These are phyloP conservation scores for Goffeauzyma gilvescens DNA, from an alignment of 768 basidiomycete species.

Conservation along the genomic window DNA sequence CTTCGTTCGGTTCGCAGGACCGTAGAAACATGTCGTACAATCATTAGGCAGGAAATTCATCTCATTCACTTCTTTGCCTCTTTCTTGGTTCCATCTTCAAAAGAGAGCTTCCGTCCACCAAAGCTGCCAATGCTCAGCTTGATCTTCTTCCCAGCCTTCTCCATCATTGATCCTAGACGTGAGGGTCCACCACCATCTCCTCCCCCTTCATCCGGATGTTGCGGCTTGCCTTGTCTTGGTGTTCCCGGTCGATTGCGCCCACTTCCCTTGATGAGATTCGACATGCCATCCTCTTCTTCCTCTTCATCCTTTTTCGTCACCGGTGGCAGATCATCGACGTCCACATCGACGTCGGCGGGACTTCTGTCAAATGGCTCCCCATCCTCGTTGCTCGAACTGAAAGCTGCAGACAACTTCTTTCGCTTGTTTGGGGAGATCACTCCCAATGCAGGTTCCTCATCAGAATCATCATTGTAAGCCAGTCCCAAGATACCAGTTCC, in stretches of 20 bases:
- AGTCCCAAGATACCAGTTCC: conserved; percentile 27
- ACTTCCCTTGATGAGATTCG: conserved; percentile 8
- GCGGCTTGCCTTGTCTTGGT: conserved; percentile 2
- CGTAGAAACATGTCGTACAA: conserved; percentile 5
- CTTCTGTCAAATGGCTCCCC: conserved; percentile 2
- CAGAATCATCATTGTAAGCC: conserved; percentile 29
- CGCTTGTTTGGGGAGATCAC: conserved; percentile 4
- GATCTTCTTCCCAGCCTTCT: conserved; percentile 18
- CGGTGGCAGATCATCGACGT: conserved; percentile 31
- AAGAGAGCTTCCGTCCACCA: not conserved
- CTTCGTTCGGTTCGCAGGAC: not conserved
- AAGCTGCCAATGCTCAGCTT: conserved; percentile 19
- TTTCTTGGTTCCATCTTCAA: not conserved
- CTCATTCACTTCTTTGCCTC: not conserved
- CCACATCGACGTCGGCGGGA: conserved; percentile 13
- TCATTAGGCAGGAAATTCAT: not conserved
- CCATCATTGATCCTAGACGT: conserved; percentile 8
- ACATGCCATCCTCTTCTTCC: conserved; percentile 37
- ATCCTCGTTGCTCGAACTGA: conserved; percentile 6
- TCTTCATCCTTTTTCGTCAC: conserved; percentile 46
- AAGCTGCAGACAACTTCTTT: not conserved
- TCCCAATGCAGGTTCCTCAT: conserved; percentile 22
- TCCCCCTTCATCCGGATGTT: conserved; percentile 2
- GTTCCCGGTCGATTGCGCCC: not conserved
- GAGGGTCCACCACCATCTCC: conserved; percentile 1